Conservation (phyloP, 1,139 yeast genomes). For the Yamadazyma pseudoaaseri region DNA sequence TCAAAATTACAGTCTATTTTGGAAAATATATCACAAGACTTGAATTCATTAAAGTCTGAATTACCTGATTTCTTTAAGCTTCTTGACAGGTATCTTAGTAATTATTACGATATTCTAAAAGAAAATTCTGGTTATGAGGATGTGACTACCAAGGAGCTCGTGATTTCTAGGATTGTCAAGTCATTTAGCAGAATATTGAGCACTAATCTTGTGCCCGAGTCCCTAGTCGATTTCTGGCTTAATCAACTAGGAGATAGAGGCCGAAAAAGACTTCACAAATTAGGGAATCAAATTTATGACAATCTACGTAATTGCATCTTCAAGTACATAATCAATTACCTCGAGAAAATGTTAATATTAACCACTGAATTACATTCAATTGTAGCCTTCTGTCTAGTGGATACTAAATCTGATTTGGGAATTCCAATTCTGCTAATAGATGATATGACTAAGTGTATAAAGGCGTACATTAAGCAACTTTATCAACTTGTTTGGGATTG, state of each 20-base stretch:
- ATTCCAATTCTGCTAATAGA: slow-evolving; percentile 24
- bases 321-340: slow-evolving; percentile 51
- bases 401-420: slow-evolving; percentile 24
- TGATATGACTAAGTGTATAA: slow-evolving; percentile 25
- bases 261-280: slow-evolving; percentile 53
- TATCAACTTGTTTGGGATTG: slow-evolving; percentile 46
- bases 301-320: slow-evolving; percentile 43
- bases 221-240: slow-evolving; percentile 39
- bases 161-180: slow-evolving; percentile 9
- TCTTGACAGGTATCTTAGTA: slow-evolving; percentile 35
- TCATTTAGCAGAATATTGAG: slow-evolving; percentile 50
- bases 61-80: slow-evolving; percentile 41
- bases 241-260: slow-evolving; percentile 70
- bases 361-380: slow-evolving; percentile 48
- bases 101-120: slow-evolving; percentile 24
- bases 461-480: slow-evolving; percentile 31
- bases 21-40: slow-evolving; percentile 36
- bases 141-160: slow-evolving; percentile 2
- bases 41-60: slow-evolving; percentile 34
- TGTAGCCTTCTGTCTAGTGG: slow-evolving; percentile 33
- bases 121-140: slow-evolving; percentile 8
- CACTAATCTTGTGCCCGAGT: slow-evolving; percentile 54
- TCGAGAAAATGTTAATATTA: slow-evolving; percentile 58
- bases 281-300: slow-evolving; percentile 53
- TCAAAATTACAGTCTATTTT: slow-evolving; percentile 32